Percentiles rank a stretch among this genome's conserved stretches.
Evolutionary conservation across 2,329 filamentous ascomycete genomes (phyloP).

Genomic region (Trichoderma breve): DNA sequence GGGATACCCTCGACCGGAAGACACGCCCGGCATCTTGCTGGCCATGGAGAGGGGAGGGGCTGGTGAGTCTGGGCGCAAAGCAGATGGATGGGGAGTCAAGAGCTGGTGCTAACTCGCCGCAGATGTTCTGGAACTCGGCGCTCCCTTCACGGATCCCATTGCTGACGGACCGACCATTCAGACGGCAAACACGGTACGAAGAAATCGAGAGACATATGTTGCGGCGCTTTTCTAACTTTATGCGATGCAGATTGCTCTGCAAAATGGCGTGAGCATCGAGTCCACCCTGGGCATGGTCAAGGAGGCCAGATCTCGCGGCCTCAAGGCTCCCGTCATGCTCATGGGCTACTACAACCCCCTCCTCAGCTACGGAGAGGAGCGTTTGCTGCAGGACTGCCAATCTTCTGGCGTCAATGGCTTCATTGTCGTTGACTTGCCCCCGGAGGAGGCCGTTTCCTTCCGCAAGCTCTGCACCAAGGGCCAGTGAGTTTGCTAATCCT

Average conservation of each 20-base stretch:
- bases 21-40: constrained; percentile 80
- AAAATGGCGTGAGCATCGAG: constrained; percentile 82
- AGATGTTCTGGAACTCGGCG: constrained; percentile 92
- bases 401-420: constrained; percentile 89
- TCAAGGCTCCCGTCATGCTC: constrained; percentile 79
- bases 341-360: constrained; percentile 99
- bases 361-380: constrained; percentile 89
- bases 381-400: constrained; percentile 78
- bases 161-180: constrained; percentile 97
- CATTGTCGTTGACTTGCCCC: constrained; percentile 92
- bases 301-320: constrained; percentile 71
- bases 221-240: not conserved
- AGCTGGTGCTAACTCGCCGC: not conserved
- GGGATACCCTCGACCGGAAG: constrained; percentile 79
- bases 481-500: constrained; percentile 49
- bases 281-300: constrained; percentile 80
- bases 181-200: constrained; percentile 77
- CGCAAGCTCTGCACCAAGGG: constrained; percentile 76
- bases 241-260: constrained; percentile 60
- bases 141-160: constrained; percentile 97
- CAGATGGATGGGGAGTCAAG: not conserved
- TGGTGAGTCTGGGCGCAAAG: constrained; percentile 51
- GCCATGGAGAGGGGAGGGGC: constrained; percentile 90
- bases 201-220: not conserved
- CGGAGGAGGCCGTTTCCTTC: constrained; percentile 93